Conservation (phyloP, 805 yeast genomes). For the Myxozyma neotropica region DNA sequence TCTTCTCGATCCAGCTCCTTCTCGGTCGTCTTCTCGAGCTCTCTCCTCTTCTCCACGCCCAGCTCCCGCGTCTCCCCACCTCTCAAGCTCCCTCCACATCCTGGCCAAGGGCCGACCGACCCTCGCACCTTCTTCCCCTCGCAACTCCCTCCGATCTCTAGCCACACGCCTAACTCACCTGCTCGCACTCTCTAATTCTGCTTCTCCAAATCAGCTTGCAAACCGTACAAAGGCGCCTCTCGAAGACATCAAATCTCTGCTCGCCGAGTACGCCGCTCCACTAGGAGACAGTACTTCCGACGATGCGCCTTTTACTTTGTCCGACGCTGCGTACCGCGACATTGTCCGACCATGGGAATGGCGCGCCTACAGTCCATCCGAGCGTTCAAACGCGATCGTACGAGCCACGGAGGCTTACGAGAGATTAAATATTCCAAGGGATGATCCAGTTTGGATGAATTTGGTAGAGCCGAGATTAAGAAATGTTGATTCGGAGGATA, state of each 20-base stretch:
- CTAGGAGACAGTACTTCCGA: conserved; percentile 36
- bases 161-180: conserved; percentile 49
- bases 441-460: conserved; percentile 38
- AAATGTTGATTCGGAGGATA: conserved; percentile 1
- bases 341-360: conserved; percentile 45
- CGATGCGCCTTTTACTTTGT: conserved; percentile 31
- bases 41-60: conserved; percentile 25
- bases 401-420: conserved; percentile 40
- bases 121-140: conserved; percentile 34
- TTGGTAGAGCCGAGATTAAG: conserved; percentile 40
- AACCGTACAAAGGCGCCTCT: conserved; percentile 39
- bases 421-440: conserved; percentile 37
- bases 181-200: conserved; percentile 53
- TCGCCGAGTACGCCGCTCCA: conserved; percentile 40
- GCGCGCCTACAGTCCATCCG: conserved; percentile 42
- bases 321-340: conserved; percentile 39
- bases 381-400: conserved; percentile 40
- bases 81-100: conserved; percentile 5
- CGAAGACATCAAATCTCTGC: conserved; percentile 40
- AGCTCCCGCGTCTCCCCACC: conserved; percentile 30
- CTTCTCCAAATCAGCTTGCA: conserved; percentile 42
- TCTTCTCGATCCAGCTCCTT: conserved; percentile 13
- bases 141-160: conserved; percentile 35
- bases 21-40: conserved; percentile 7
- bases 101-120: conserved; percentile 14